Percentiles rank a stretch among this genome's conserved stretches.
Conservation (phyloP, 108 stramenopile genomes). For the Epithemia pelagica region DNA sequence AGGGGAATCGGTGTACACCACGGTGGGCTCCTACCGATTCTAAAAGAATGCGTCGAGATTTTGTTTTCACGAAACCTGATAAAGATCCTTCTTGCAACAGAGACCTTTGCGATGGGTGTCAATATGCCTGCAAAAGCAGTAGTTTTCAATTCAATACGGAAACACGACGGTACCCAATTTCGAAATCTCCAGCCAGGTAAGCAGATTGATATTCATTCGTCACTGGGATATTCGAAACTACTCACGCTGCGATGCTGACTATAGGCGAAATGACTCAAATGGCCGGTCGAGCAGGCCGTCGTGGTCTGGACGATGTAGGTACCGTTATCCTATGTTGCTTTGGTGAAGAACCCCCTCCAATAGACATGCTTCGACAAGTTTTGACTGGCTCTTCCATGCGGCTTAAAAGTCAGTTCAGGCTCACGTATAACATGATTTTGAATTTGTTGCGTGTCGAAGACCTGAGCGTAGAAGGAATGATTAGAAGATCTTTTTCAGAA, state of each 20-base stretch:
- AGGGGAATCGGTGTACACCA: conserved; percentile 97
- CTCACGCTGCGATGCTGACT: background rate
- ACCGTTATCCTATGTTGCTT: conserved; percentile 53
- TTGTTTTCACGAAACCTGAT: conserved; percentile 90
- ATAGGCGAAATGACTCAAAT: conserved; percentile 94
- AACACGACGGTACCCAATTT: conserved; percentile 92
- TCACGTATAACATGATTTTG: conserved; percentile 97
- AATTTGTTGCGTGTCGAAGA: conserved; percentile 92
- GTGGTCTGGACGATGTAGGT: conserved; percentile 94
- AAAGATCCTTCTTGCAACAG: conserved; percentile 96
- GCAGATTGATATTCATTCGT: background rate
- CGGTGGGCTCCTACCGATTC: conserved; percentile 94
- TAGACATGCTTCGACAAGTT: conserved; percentile 67
- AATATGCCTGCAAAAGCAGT: conserved; percentile 98
- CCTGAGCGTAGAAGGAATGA: conserved; percentile 95
- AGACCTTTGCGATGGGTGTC: conserved; percentile 99
- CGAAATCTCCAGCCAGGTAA: conserved; percentile 58
- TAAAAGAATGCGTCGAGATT: conserved; percentile 96
- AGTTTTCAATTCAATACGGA: conserved; percentile 90
- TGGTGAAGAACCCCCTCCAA: conserved; percentile 72
- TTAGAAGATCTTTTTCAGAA: conserved; percentile 84
- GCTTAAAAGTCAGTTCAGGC: conserved; percentile 87
- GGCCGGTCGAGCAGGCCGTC: conserved; percentile 93
- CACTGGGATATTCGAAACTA: background rate
- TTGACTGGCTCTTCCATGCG: conserved; percentile 88